Percentiles rank a stretch among this genome's conserved stretches.
These are phyloP conservation scores for Colletotrichum camelliae DNA, from an alignment of 2,329 filamentous ascomycete genomes.

Conservation along the genomic window DNA sequence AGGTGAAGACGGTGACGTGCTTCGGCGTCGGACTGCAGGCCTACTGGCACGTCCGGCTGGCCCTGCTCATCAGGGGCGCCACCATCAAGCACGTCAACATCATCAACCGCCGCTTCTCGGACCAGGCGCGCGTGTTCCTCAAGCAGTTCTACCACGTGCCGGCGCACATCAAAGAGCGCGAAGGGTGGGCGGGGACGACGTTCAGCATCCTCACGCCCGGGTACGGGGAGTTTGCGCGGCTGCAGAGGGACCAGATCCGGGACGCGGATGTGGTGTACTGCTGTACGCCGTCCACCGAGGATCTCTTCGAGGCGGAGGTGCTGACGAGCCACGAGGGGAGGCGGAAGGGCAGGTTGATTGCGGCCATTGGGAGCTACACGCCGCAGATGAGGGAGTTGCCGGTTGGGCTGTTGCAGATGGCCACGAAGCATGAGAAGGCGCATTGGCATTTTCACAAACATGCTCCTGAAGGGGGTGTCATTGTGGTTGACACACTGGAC, in stretches of 20 bases:
- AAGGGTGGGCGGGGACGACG: conserved; percentile 70
- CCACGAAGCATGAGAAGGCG: conserved; percentile 49
- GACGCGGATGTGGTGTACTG: conserved; percentile 85
- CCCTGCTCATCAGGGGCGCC: conserved; percentile 72
- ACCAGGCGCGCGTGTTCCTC: conserved; percentile 58
- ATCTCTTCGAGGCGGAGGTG: conserved; percentile 76
- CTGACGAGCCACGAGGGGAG: conserved; percentile 75
- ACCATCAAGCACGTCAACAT: conserved; percentile 84
- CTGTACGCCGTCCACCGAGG: conserved; percentile 77
- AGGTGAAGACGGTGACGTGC: conserved; percentile 77
- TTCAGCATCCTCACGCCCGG: conserved; percentile 73
- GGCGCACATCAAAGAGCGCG: conserved; percentile 49
- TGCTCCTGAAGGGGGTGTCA: conserved; percentile 66
- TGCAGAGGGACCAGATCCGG: conserved; percentile 74
- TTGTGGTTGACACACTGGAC: conserved; percentile 79
- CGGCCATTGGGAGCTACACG: conserved; percentile 74
- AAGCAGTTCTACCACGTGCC: conserved; percentile 52
- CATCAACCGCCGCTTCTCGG: conserved; percentile 75
- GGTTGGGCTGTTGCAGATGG: conserved; percentile 73
- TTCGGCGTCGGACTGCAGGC: conserved; percentile 92
- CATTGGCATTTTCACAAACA: conserved; percentile 71
- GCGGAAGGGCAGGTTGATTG: conserved; percentile 73
- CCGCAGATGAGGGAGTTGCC: conserved; percentile 84
- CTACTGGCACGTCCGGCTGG: conserved; percentile 91
- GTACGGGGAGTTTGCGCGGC: conserved; percentile 70